Conservation (phyloP, 805 yeast genomes). For the Cyberlindnera sargentensis region DNA sequence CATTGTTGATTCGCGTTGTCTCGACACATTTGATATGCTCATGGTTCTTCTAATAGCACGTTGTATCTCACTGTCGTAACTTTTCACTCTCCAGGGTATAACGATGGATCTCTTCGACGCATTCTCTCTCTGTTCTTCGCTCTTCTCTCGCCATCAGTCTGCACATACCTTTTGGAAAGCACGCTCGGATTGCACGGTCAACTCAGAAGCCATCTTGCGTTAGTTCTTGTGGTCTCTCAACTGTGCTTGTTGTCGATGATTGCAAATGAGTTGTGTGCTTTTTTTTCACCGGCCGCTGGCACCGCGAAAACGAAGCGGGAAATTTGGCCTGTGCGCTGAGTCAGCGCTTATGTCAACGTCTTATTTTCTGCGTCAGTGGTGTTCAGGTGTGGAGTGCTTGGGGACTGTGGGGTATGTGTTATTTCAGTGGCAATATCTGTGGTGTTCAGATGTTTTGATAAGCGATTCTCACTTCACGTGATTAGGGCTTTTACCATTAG, state of each 20-base stretch:
- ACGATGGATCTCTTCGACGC: neutral
- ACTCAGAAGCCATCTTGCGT: constrained; percentile 93
- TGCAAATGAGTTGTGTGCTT: neutral
- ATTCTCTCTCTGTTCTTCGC: neutral
- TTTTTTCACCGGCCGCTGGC: constrained; percentile 3
- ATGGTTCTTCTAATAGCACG: no score
- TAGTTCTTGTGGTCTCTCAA: constrained; percentile 2
- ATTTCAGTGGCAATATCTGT: no score
- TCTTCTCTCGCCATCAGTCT: neutral
- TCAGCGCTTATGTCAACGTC: constrained; percentile 4
- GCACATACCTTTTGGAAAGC: constrained; percentile 99
- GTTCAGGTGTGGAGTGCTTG: neutral
- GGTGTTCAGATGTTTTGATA: no score
- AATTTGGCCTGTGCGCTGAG: constrained; percentile 1
- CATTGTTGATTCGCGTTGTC: no score
- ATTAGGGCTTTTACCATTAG: neutral
- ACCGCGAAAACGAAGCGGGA: neutral
- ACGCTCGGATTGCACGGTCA: constrained; percentile 99
- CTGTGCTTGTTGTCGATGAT: neutral
- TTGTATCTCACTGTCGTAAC: no score
- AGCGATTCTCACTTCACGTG: neutral
- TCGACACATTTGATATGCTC: no score
- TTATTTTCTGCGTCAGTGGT: neutral
- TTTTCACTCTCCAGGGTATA: neutral
- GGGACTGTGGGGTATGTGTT: no score